These are phyloP conservation scores for Zhuliangozyma parablackwelliae DNA, from an alignment of 1,139 yeast species.

Conservation along the genomic window DNA sequence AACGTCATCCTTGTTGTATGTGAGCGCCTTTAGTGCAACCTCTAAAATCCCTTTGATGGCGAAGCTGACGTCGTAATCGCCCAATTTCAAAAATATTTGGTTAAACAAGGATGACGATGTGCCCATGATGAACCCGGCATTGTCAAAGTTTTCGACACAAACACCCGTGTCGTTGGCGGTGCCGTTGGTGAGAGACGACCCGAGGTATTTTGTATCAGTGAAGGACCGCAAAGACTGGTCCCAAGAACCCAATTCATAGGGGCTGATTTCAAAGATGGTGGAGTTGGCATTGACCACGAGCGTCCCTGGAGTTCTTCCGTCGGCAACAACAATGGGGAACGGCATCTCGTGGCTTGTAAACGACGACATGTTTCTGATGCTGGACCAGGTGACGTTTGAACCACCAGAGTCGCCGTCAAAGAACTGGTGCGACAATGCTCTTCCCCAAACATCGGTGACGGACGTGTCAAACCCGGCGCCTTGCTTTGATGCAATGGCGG, in stretches of 20 bases:
- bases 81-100: conserved; percentile 22
- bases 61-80: conserved; percentile 15
- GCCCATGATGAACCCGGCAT: conserved; percentile 72
- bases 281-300: conserved; percentile 31
- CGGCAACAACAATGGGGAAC: conserved; percentile 35
- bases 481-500: conserved; percentile 26
- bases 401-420: conserved; percentile 23
- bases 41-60: conserved; percentile 20
- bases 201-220: conserved; percentile 27
- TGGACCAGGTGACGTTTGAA: conserved; percentile 36
- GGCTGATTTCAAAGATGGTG: conserved; percentile 37
- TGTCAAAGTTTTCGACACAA: conserved; percentile 69
- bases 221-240: conserved; percentile 33
- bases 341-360: conserved; percentile 35
- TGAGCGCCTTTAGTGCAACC: too few relatives aligned
- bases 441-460: conserved; percentile 44
- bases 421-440: conserved; percentile 38
- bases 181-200: conserved; percentile 29
- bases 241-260: conserved; percentile 44
- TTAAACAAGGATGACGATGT: conserved; percentile 60
- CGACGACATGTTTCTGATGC: conserved; percentile 21
- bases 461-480: conserved; percentile 35
- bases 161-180: conserved; percentile 25
- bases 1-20: conserved; percentile 31
- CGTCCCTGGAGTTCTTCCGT: conserved; percentile 36